phyloP scores from a whole-genome alignment of 805 yeast genomes.

The Pichia insulana region DNA sequence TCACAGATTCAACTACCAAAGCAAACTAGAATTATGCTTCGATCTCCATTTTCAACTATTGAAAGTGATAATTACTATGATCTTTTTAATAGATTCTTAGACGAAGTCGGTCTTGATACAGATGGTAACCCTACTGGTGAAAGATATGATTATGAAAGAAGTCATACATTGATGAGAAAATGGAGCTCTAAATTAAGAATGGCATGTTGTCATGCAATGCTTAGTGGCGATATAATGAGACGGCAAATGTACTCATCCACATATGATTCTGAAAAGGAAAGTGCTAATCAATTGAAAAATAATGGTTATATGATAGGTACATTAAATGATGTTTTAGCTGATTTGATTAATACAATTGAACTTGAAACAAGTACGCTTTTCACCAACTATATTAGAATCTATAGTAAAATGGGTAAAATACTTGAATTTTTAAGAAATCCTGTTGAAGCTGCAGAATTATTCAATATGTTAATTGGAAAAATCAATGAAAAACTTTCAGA shows the following conservation, averaged over 20 bases:
- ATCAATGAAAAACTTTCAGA: conserved; percentile 19
- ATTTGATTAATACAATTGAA: conserved; percentile 51
- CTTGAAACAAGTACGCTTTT: conserved; percentile 42
- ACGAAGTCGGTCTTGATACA: conserved; percentile 45
- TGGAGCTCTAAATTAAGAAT: conserved; percentile 70
- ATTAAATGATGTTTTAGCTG: conserved; percentile 58
- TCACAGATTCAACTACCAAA: conserved; percentile 71
- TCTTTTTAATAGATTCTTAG: conserved; percentile 49
- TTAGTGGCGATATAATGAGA: conserved; percentile 12
- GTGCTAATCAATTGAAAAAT: conserved; percentile 5
- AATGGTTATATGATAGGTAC: conserved; percentile 31
- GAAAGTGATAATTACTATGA: conserved; percentile 80
- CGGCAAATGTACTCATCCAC: conserved; percentile 4
- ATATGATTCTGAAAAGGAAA: conserved; percentile 8
- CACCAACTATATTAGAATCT: conserved; percentile 35
- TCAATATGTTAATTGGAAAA: conserved; percentile 33
- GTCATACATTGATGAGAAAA: conserved; percentile 42
- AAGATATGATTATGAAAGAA: conserved; percentile 40
- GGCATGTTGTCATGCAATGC: conserved; percentile 73
- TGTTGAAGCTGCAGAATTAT: conserved; percentile 37
- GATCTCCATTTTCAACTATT: conserved; percentile 69
- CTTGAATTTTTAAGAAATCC: conserved; percentile 52
- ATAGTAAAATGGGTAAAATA: conserved; percentile 59
- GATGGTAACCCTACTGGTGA: conserved; percentile 40
- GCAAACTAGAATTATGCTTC: conserved; percentile 61